Evolutionary conservation across 306 rosid genomes (phyloP).

Genomic region (Cicer bijugum): DNA sequence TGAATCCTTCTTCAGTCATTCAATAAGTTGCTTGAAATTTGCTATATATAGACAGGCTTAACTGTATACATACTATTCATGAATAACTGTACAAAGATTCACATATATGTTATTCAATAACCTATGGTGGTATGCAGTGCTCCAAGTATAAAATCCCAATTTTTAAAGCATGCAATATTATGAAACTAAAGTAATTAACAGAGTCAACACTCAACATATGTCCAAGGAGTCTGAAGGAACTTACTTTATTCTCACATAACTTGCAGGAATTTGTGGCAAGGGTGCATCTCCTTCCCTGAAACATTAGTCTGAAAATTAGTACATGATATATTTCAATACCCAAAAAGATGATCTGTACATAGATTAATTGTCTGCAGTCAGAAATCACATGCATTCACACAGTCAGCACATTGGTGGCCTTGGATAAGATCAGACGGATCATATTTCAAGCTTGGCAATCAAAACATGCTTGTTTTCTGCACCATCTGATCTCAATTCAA

Average conservation of each 20-base stretch:
- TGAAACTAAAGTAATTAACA: slow-evolving; percentile 27
- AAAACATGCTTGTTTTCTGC: no score
- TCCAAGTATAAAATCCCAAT: slow-evolving; percentile 7
- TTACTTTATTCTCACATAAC: slow-evolving; percentile 81
- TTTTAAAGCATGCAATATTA: slow-evolving; percentile 30
- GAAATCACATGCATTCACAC: no score
- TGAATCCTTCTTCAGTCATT: slow-evolving; percentile 25
- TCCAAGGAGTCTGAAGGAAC: slow-evolving; percentile 40
- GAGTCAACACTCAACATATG: slow-evolving; percentile 23
- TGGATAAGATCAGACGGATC: no score
- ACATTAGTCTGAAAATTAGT: slow-evolving; percentile 44
- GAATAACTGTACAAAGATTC: slow-evolving; percentile 18
- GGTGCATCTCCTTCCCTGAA: slow-evolving; percentile 80
- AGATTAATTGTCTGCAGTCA: no score
- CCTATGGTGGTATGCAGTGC: slow-evolving; percentile 27
- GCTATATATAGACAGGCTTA: slow-evolving; percentile 22
- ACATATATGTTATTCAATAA: slow-evolving; percentile 19
- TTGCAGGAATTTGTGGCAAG: slow-evolving; percentile 74
- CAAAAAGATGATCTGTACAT: background rate
- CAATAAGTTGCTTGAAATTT: slow-evolving; percentile 20
- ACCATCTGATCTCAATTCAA: no score
- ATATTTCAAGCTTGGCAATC: no score
- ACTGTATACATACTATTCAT: slow-evolving; percentile 19
- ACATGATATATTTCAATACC: slow-evolving; percentile 1
- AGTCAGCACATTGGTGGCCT: no score